Evolutionary conservation across 805 yeast genomes (phyloP), one percentile per base, ranked within the genome.

Genomic region (Starmerella tilneyi): DNA sequence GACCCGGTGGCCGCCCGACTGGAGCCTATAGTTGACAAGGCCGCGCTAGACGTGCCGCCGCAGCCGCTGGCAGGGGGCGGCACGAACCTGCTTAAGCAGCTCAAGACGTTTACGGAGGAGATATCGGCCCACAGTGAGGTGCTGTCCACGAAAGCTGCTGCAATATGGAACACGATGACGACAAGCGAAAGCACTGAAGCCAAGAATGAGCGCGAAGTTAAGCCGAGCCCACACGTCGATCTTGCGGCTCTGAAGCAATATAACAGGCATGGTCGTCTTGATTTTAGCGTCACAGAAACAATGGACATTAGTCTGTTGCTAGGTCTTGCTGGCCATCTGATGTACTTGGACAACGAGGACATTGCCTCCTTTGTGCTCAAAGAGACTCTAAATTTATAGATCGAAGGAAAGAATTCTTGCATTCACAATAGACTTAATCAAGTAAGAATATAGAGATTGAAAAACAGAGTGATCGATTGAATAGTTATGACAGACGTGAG

Each of bases 1-100:
- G 98, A 89, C 59, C 95, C 96, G 0, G 79, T 92, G 32, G 88
- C 89, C 0, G 85, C 88, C 56, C 68, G 97, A 45, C 64, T 88
- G 47, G 98, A 89, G 61, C 98, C 98, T 1, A 64, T 89, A 46
- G 72, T 88, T 5, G 63, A 68, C 48, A 67, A 55, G 71, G 17
- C 63, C 58, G 48, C 79, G 51, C 65, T 76, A 0, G 59, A 66
- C 8, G 63, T 70, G 45, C 68, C 71, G 50, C 83, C 89, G 0
- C 75, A 69, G 44, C 63, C 65, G 15, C 70, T 82, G 13, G 81
- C 84, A 1, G 76, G 72, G 53, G 75, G 64, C 2, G 59, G 63
- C 37, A 66, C 67, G 15, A 63, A 67, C 17, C 51, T 70, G 40
- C 59, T 66, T 26, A 59, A 60, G 15, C 70, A 65, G 50, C 48